Conservation (phyloP, 768 basidiomycete species). For the Mycena olivaceomarginata region DNA sequence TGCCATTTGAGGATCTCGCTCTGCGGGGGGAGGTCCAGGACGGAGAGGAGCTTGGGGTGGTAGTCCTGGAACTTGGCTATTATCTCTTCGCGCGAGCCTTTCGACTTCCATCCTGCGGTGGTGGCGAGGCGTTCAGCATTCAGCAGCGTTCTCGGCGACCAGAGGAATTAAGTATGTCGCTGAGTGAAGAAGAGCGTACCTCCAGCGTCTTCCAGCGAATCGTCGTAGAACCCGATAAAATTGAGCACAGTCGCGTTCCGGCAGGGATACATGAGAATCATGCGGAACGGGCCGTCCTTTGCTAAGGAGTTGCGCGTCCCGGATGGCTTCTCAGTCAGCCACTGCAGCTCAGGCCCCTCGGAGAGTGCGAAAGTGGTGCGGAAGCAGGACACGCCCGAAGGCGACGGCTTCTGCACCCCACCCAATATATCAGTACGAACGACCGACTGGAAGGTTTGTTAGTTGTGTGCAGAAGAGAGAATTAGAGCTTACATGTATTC, state of each 20-base stretch:
- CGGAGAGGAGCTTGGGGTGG: slow-evolving; percentile 11
- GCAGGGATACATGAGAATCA: slow-evolving; percentile 19
- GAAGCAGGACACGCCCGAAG: slow-evolving; percentile 9
- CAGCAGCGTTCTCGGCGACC: too few species aligned
- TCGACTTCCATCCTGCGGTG: background rate
- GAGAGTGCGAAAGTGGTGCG: slow-evolving; percentile 2
- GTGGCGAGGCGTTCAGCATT: background rate
- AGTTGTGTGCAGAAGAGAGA: background rate
- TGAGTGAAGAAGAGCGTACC: background rate
- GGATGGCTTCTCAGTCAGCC: background rate
- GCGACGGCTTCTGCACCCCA: background rate
- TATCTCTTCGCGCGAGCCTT: background rate
- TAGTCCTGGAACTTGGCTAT: slow-evolving; percentile 7
- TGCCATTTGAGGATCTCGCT: slow-evolving; percentile 27
- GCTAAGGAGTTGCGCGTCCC: background rate
- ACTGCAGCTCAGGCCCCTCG: slow-evolving; percentile 9
- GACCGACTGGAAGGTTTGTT: slow-evolving; percentile 13
- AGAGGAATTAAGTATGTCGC: background rate
- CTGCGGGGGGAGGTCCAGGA: slow-evolving; percentile 5
- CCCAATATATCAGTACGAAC: slow-evolving; percentile 16
- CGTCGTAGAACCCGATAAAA: background rate
- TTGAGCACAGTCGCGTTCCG: slow-evolving; percentile 19
- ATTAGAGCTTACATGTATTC: slow-evolving; percentile 40
- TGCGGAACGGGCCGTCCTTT: background rate
- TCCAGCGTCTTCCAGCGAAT: slow-evolving; percentile 5